These are phyloP conservation scores for Verticillium alfalfae DNA, from an alignment of 2,329 filamentous ascomycete genomes.

Conservation along the genomic window DNA sequence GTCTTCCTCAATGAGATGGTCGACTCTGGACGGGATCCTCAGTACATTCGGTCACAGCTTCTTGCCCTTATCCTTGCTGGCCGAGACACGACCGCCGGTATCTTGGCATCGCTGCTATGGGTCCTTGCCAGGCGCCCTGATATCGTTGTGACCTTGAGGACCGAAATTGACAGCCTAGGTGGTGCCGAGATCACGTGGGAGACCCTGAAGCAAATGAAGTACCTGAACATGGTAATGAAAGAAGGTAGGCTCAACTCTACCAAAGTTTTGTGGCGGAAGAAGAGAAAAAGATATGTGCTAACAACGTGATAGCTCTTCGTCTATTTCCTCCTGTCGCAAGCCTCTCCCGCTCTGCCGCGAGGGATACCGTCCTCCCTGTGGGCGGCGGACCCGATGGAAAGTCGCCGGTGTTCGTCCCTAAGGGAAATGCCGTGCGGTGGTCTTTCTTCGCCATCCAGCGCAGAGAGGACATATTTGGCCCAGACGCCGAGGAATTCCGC, in stretches of 20 bases:
- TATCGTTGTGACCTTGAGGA: background rate
- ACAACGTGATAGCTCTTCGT: background rate
- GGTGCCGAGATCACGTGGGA: too few relatives aligned
- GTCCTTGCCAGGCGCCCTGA: background rate
- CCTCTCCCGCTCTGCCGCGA: background rate
- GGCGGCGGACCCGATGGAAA: constrained; percentile 6
- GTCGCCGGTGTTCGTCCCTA: constrained; percentile 41
- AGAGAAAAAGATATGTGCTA: too few relatives aligned
- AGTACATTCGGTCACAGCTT: background rate
- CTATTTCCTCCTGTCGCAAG: background rate
- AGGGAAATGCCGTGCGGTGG: constrained; percentile 38
- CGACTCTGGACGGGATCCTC: background rate
- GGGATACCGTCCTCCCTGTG: background rate
- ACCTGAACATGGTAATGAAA: too few relatives aligned
- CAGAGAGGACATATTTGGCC: constrained; percentile 28
- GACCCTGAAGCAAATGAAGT: too few relatives aligned
- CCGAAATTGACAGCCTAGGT: too few relatives aligned
- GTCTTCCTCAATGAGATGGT: background rate
- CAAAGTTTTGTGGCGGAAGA: background rate
- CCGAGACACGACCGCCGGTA: background rate
- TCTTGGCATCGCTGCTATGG: background rate
- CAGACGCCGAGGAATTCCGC: constrained; percentile 28
- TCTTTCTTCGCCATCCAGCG: constrained; percentile 37
- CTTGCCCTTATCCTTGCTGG: background rate
- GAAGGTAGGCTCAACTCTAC: too few relatives aligned